Evolutionary conservation across 2,329 filamentous ascomycete genomes (phyloP).

Genomic region (Arthroderma sp.): DNA sequence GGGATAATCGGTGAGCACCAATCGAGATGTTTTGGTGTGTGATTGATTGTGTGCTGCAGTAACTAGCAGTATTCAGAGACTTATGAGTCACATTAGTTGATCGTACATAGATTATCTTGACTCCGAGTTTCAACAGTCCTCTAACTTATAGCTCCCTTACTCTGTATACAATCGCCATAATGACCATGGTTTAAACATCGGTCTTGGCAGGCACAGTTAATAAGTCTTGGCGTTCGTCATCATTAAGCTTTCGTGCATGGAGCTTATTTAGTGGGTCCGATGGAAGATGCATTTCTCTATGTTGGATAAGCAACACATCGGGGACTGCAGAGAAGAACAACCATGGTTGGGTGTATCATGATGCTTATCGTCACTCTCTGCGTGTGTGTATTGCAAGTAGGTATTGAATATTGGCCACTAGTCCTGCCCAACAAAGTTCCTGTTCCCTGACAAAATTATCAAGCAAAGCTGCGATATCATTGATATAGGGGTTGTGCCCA

Average conservation of each 20-base stretch:
- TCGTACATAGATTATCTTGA: not conserved
- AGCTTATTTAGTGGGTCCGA: not conserved
- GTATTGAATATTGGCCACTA: not conserved
- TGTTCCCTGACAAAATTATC: not conserved
- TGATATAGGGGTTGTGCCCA: not conserved
- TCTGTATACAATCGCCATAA: no score
- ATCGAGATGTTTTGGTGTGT: no score
- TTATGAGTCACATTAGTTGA: not conserved
- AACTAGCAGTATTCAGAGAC: no score
- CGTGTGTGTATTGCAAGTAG: not conserved
- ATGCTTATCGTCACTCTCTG: no score
- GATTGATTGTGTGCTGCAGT: no score
- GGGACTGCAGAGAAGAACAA: no score
- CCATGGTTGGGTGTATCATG: no score
- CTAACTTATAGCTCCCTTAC: no score
- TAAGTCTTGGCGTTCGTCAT: no score
- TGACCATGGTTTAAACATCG: no score
- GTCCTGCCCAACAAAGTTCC: not conserved
- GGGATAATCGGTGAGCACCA: not conserved
- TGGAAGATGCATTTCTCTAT: not conserved
- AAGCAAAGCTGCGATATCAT: not conserved
- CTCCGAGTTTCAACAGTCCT: no score
- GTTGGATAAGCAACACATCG: not conserved
- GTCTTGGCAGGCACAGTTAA: no score
- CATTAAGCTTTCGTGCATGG: not conserved